Percentiles rank a stretch among this genome's conserved stretches.
phyloP scores from a whole-genome alignment of 2,329 filamentous ascomycete species.

The Aspergillus sclerotialis region DNA sequence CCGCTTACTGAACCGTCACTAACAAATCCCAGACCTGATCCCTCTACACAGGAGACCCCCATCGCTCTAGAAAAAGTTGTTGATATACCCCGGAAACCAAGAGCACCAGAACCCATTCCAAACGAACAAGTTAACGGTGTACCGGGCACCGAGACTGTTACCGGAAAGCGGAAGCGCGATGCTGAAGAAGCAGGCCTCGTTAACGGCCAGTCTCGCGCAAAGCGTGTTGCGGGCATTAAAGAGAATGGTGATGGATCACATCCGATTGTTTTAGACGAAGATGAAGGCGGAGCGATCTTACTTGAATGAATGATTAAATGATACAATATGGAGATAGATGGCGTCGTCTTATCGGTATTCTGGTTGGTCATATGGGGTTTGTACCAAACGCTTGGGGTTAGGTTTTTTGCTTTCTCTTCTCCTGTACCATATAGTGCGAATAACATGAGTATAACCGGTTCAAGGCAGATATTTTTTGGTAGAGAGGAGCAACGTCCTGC shows the following conservation, averaged over 20 bases:
- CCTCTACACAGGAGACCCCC: slow-evolving; percentile 32
- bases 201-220: slow-evolving; percentile 35
- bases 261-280: slow-evolving; percentile 42
- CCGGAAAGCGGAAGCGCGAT: slow-evolving; percentile 39
- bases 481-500: too few species aligned
- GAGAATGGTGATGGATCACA: slow-evolving; percentile 36
- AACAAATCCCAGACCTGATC: slow-evolving; percentile 18
- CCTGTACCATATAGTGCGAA: not conserved
- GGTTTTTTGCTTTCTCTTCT: not conserved
- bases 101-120: slow-evolving; percentile 22
- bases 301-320: slow-evolving; percentile 57
- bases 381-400: not conserved
- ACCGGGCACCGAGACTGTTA: slow-evolving; percentile 3
- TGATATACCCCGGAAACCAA: slow-evolving; percentile 44
- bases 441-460: too few species aligned
- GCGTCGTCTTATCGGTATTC: not conserved
- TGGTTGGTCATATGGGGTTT: not conserved
- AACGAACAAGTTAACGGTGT: slow-evolving; percentile 23
- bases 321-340: not conserved
- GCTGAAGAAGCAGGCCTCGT: slow-evolving; percentile 34
- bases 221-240: slow-evolving; percentile 26
- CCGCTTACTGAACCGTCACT: not conserved
- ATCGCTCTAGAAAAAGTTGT: slow-evolving; percentile 34
- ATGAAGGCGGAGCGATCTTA: slow-evolving; percentile 55
- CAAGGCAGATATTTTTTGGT: too few species aligned